A percentile compares a stretch with the other conserved stretches of the same genome.
Conservation (phyloP, 2,329 filamentous ascomycete species). For the Colletotrichum gloeosporioides region DNA sequence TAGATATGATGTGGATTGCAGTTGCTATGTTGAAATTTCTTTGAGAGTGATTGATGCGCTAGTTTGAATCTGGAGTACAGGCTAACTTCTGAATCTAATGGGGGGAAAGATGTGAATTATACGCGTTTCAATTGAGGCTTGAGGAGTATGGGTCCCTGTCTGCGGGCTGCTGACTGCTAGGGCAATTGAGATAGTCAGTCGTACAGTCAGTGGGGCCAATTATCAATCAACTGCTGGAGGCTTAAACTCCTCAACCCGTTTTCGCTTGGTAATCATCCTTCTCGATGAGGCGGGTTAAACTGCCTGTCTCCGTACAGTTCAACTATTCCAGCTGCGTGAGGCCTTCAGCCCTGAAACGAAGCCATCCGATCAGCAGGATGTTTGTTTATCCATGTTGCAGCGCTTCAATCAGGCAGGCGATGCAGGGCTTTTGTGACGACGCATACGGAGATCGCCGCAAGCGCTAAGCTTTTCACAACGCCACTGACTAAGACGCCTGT, state of each 20-base stretch:
- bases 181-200: neutral
- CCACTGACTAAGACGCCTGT: neutral
- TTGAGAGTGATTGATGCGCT: neutral
- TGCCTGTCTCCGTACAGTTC: too few species aligned
- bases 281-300: too few species aligned
- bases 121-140: neutral
- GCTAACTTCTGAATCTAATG: too few species aligned
- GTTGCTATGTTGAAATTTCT: neutral
- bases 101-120: neutral
- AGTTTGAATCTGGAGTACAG: neutral
- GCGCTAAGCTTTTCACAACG: neutral
- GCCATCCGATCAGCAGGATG: too few species aligned
- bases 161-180: neutral
- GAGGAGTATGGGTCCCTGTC: neutral
- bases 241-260: neutral
- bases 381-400: too few species aligned
- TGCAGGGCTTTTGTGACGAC: too few species aligned
- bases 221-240: neutral
- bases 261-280: neutral
- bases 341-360: too few species aligned
- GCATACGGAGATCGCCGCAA: too few species aligned
- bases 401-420: too few species aligned
- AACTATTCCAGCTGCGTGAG: too few species aligned
- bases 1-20: conserved; percentile 32
- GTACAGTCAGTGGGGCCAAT: neutral